phyloP scores from a whole-genome alignment of 768 basidiomycete species.

The Crucibulum laeve region DNA sequence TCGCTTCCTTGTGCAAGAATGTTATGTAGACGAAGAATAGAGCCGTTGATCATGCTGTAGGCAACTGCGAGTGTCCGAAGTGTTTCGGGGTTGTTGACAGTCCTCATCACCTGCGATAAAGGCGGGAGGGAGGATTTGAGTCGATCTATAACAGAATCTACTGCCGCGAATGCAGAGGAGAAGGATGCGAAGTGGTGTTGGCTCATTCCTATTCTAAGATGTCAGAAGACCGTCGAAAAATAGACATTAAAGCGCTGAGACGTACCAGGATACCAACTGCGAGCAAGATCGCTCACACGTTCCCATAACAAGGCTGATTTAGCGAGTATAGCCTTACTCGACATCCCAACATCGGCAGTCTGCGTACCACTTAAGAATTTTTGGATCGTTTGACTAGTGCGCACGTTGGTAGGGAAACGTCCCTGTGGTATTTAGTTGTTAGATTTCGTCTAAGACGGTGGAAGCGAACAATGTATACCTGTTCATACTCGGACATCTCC shows the following conservation, averaged over 20 bases:
- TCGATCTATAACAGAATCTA: constrained; percentile 18
- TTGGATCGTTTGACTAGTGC: constrained; percentile 15
- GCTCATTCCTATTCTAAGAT: constrained; percentile 4
- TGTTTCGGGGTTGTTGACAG: constrained; percentile 10
- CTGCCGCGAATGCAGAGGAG: constrained; percentile 10
- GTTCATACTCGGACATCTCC: constrained; percentile 28
- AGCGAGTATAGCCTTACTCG: constrained; percentile 15
- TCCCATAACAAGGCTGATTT: constrained; percentile 28
- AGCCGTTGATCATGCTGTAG: constrained; percentile 29
- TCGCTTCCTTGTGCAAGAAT: constrained; percentile 19
- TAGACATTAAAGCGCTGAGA: not conserved
- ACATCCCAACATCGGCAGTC: constrained; percentile 16
- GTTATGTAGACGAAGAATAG: constrained; percentile 30
- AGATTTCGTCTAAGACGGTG: not conserved
- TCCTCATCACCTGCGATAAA: constrained; percentile 8
- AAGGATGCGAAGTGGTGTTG: not conserved
- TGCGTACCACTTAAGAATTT: constrained; percentile 14
- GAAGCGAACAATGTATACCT: constrained; percentile 12
- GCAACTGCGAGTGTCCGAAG: constrained; percentile 22
- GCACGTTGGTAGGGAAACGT: constrained; percentile 12
- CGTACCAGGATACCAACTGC: constrained; percentile 23
- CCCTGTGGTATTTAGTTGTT: constrained; percentile 7
- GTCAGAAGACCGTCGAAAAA: not conserved
- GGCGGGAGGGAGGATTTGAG: constrained; percentile 11
- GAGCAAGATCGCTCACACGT: constrained; percentile 21